Base-by-base conservation (phyloP, 2,329 filamentous ascomycete species). In the Chrysoporthe puriensis region DNA sequence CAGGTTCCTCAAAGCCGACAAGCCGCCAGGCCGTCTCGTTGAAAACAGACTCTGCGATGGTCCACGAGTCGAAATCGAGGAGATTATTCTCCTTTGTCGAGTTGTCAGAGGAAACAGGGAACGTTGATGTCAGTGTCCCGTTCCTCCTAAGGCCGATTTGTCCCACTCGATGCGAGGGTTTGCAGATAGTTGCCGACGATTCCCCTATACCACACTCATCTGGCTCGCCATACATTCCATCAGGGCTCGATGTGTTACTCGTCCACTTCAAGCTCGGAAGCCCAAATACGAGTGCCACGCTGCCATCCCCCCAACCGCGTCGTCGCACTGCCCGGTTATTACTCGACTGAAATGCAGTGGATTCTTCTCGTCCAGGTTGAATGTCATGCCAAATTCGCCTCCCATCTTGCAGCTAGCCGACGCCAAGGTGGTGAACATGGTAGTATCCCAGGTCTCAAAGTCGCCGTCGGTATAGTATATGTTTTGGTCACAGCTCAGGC, bases 21-120 rank as follows among this genome's bases (percentile, higher is more conserved):
- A 54, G 50, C 26, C 21, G 50, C 50, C 26, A 54, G 26, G 50
- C 50, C 21, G 50, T 54, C 50, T 54, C 50, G 21, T 54, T 54
- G 50, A 54, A 54, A 6, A 54, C 50, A 26, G 50, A 54, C 50
- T 54, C 50, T 26, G 21, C 26, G 50, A 54, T 54, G n/a, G n/a
- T 34, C 50, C 50, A 54, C 50, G 50, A 54, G 21, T 32, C 9
- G 7, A 54, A 26, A 54, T 32, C 7, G 6, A 54, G n/a, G 21
- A 32, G 6, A 32, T 54, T 21, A 16, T 54, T 9, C 21, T 32
- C 3, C n/a, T 32, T n/a, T 13, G 50, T 54, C 26, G 50, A 32
- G 50, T 32, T 54, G 13, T 54, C 21, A 3, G 21, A 34, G 26
- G 50, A 32, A 54, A 54, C 8, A 16, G 21, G 50, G 50, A 34